Evolutionary conservation across 202 grass and related monocot genomes (phyloP), one percentile per base, ranked within the genome.

Genomic region (Carex arenaria): DNA sequence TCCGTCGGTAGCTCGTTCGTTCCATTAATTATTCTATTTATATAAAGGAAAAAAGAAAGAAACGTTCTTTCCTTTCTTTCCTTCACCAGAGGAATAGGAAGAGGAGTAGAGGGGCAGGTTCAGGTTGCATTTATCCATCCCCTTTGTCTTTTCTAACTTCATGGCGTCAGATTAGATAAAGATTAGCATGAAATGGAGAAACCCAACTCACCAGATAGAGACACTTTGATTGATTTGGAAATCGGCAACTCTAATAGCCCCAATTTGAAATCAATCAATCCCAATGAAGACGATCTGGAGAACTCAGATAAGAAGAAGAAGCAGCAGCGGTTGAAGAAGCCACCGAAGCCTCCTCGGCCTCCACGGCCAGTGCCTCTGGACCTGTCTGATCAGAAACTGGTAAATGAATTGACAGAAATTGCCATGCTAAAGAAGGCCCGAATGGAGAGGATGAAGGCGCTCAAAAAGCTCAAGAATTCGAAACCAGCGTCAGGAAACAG

Each of bases 401-500:
- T 99, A 53, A 91, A 87, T 9, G 96, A 99, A 87, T 82, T 99
- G 30, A 92, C 87, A 53, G 96, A 99, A 55, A 86, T 96, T 28
- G 89, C 96, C 3, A 74, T 89, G 83, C 64, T 89, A 38, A 99
- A 94, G 83, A 86, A 85, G 64, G 96, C 96, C 32, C 88, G 93
- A 85, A 90, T 94, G 61, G 96, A 96, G 87, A 84, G 90, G 38
- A 94, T 99, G 96, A 99, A 96, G 83, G 94, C 89, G 52, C 85
- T 94, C 79, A 99, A 92, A 71, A 96, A 91, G 89, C 92, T 90
- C 88, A 99, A 94, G 85, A 96, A 94, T 80, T 79, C 85, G 22
- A 99, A 91, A 19, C 89, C 92, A 34, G 82, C 82, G 43, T 81
- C 90, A 2, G 89, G 86, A 5, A 85, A 26, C 20, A 30, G 87